phyloP scores from a whole-genome alignment of 176 grass and related monocot species.

The Triticum monococcum region DNA sequence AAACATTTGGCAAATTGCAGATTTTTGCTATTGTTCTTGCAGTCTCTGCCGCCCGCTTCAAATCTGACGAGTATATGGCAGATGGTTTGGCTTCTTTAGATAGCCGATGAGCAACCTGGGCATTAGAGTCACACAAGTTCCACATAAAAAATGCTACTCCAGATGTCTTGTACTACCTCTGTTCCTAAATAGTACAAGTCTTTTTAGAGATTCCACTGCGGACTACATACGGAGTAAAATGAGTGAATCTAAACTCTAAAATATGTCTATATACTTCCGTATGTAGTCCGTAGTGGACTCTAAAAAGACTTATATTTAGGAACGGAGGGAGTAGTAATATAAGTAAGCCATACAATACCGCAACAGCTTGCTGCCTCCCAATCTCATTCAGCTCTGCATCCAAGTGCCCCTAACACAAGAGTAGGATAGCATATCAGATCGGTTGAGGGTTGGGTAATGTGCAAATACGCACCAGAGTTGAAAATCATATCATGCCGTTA shows the following conservation, averaged over 20 bases:
- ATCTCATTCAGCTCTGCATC: slow-evolving; percentile 82
- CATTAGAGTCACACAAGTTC: slow-evolving; percentile 16
- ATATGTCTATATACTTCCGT: too few species aligned
- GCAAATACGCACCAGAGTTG: neutral
- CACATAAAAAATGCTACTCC: slow-evolving; percentile 38
- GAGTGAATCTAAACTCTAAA: too few species aligned
- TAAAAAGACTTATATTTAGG: too few species aligned
- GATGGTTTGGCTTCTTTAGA: slow-evolving; percentile 66
- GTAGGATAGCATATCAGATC: slow-evolving; percentile 13
- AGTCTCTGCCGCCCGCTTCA: slow-evolving; percentile 85
- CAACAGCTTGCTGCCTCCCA: slow-evolving; percentile 74
- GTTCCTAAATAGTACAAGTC: too few species aligned
- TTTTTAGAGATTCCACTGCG: too few species aligned
- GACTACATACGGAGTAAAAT: too few species aligned
- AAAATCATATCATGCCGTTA: neutral
- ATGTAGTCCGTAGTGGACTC: too few species aligned
- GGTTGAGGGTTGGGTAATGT: neutral
- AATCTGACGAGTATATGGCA: slow-evolving; percentile 88
- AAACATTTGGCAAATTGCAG: slow-evolving; percentile 75
- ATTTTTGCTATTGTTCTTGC: slow-evolving; percentile 63
- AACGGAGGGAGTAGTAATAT: neutral
- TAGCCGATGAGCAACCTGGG: slow-evolving; percentile 59
- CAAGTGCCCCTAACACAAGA: slow-evolving; percentile 58
- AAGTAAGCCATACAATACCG: slow-evolving; percentile 50
- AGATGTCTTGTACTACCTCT: neutral